Base-by-base conservation (phyloP, 129 eudicot genomes). In the Flaveria ramosissima region DNA sequence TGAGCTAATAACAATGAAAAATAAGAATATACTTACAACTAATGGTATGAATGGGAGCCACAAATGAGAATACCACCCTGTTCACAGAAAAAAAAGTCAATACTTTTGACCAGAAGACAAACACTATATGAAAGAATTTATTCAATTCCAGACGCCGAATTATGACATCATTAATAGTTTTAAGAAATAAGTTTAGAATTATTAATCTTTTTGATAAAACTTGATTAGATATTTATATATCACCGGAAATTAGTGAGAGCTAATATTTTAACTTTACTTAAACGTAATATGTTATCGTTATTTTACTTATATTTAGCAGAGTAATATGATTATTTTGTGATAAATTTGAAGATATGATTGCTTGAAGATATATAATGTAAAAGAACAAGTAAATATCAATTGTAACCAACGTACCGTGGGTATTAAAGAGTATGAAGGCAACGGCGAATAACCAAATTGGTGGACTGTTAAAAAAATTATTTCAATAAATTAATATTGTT, bases 31-130 rank as follows among this genome's bases (percentile, higher is more conserved):
- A 85, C 96, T 85, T 75, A 89, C 96, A 65, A 89, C 23, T 24
- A 89, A 51, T 24, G 96, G 92, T 63, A 89, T 77, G 77, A 89
- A 83, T 70, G 96, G 88, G 7, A 89, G 81, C 92, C 92, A 87
- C 47, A 78, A 70, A 24, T 83, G 77, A 3, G 89, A 78, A 42
- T 78, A 71, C 90, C 84, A 85, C 23, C 96, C 96, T 89, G 90
- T 79, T 63, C 72, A 80, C 9, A 21, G 39, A 60, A 39, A 7
- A 36, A 41, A 43, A 12, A 30, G 52, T 73, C 75, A 53, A 80
- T 46, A 20, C 14, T 68, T 36, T 67, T 46, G 80, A 74, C 76
- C 16, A 55, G 32, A 19, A 80, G 30, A 74, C 51, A 21, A 47
- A 9, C 3, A 53, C 46, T 20, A 63, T 36, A 12, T 9, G 62